Evolutionary conservation across 2,329 filamentous ascomycete species (phyloP), one percentile per base, ranked within the genome.

Genomic region (Sarocladiaceae sp.): DNA sequence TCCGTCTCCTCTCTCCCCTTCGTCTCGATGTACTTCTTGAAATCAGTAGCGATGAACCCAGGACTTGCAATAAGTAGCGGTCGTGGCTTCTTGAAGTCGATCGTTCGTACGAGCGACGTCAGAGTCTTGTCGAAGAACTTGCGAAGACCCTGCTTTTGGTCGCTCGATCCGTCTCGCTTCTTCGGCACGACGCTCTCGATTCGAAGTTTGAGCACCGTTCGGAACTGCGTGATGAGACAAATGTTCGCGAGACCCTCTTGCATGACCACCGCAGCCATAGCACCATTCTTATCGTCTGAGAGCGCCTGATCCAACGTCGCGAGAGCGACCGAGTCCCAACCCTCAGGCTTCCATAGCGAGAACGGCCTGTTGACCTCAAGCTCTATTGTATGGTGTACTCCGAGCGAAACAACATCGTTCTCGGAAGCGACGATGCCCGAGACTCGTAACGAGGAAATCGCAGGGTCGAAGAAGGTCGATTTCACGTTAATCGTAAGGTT

Each of bases 201-300:
- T 22, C 67, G 63, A 47, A 68, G 64, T 59, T 88, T 86, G 52
- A 91, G 69, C 25, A 93, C 79, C 3, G 88, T 93, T 59, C 90
- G 87, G 66, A 87, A 85, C 63, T 90, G 84, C 2, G 87, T 92
- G 52, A 94, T 87, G 20, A 92, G 77, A 67, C 88, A 93, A 57
- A 94, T 88, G 66, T 92, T 90, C 53, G 90, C 88, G 15, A 88
- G 69, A 15, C 88, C 88, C 62, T 97, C 93, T 61, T 96, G 89
- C 87, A 99, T 93, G 22, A 97, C 88, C 1, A 97, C 86, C 0
- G 94, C 93, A 52, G 91, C 90, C 17, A 96, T 79, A 56, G 93
- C 87, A 1, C 90, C 91, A 56, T 88, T 84, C 62, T 86, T 85
- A 58, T 90, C 86, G 59, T 88, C 83, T 60, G 89, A 85, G 13